Percentiles rank a stretch among this genome's conserved stretches.
phyloP scores from a whole-genome alignment of 305 asterid genomes.

The Solanum hybrid region DNA sequence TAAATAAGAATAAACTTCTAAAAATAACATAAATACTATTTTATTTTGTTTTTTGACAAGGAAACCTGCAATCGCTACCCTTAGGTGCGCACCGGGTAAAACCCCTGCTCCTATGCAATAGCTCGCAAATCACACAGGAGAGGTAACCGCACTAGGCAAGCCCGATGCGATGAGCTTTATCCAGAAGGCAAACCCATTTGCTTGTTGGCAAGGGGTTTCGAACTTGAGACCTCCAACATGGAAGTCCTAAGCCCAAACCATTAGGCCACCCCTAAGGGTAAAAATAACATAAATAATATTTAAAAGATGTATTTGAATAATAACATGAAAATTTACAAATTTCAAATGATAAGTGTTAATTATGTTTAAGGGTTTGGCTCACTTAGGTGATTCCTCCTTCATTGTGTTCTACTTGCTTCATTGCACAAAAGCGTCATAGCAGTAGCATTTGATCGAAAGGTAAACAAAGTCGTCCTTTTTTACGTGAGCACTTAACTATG shows the following conservation, averaged over 20 bases:
- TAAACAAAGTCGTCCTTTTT: neutral
- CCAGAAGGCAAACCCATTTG: neutral
- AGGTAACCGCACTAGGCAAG: neutral
- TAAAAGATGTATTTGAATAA: neutral
- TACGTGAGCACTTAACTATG: neutral
- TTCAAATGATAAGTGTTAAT: neutral
- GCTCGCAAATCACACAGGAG: neutral
- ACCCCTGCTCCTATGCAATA: neutral
- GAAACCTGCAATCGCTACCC: neutral
- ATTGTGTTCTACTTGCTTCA: neutral
- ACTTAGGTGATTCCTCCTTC: neutral
- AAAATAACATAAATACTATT: neutral
- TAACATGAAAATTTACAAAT: neutral
- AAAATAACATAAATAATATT: neutral
- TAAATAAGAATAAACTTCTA: neutral
- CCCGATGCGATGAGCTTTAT: neutral
- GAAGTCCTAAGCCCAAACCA: neutral
- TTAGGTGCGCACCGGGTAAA: neutral
- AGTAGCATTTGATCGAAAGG: neutral
- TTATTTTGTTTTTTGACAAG: neutral
- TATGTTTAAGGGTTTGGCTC: neutral
- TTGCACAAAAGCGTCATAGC: neutral
- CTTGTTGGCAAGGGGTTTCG: neutral
- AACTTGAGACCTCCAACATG: neutral
- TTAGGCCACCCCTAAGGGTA: neutral